phyloP scores from a whole-genome alignment of 495 filamentous ascomycete species.

The Aspergillus nidulans region DNA sequence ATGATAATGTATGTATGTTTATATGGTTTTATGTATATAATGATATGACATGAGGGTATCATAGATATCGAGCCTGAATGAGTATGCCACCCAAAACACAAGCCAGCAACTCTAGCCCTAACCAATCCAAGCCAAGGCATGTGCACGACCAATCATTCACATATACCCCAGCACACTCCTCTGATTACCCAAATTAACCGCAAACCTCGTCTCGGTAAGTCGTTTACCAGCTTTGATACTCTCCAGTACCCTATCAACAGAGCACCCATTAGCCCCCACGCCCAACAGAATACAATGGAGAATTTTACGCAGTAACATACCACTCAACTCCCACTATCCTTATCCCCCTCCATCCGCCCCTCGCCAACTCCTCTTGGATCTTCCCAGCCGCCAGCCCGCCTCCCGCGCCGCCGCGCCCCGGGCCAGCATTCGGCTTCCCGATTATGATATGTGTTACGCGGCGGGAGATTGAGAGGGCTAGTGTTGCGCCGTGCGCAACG shows the following conservation, averaged over 20 bases:
- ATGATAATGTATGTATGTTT: constrained; percentile 23
- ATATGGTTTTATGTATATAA: constrained; percentile 20
- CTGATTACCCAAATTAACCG: constrained; percentile 56
- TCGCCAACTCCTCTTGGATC: constrained; percentile 73
- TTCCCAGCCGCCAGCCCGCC: constrained; percentile 79
- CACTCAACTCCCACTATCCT: constrained; percentile 83
- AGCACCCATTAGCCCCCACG: neutral
- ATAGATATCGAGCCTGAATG: constrained; percentile 12
- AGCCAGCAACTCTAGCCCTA: neutral
- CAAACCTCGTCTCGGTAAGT: constrained; percentile 69
- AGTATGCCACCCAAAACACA: constrained; percentile 6
- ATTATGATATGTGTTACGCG: constrained; percentile 87
- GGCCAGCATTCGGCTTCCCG: constrained; percentile 50
- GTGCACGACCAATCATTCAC: constrained; percentile 2
- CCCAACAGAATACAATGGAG: constrained; percentile 1
- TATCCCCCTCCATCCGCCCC: constrained; percentile 54
- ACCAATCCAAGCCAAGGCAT: neutral
- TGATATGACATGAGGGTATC: constrained; percentile 22
- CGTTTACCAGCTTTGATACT: constrained; percentile 72
- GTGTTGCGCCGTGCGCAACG: constrained; percentile 62
- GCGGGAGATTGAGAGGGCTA: constrained; percentile 64
- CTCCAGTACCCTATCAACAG: constrained; percentile 60
- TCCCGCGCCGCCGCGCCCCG: constrained; percentile 50
- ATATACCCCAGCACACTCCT: constrained; percentile 53
- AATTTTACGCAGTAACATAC: constrained; percentile 43